Conservation (phyloP, 148 eudicot species). For the Fagopyrum tataricum region DNA sequence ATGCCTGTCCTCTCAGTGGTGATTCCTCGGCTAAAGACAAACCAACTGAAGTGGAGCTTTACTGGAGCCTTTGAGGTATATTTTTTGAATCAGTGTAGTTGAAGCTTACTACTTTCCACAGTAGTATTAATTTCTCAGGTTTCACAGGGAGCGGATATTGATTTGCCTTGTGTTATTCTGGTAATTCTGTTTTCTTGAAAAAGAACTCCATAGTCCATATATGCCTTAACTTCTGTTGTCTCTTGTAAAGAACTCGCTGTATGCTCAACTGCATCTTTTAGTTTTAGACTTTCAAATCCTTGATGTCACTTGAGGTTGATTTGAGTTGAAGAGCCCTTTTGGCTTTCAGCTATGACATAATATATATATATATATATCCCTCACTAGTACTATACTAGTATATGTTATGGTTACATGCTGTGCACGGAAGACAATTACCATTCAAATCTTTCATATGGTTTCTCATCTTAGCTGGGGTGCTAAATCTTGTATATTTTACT, state of each 20-base stretch:
- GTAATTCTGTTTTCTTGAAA: constrained; percentile 19
- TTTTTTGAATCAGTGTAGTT: constrained; percentile 4
- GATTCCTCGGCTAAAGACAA: constrained; percentile 81
- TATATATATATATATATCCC: no score
- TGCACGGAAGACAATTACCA: not conserved
- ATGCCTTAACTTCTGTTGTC: not conserved
- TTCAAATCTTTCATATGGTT: not conserved
- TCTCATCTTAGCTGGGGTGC: not conserved
- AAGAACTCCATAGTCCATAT: not conserved
- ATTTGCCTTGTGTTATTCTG: constrained; percentile 22
- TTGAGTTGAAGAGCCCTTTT: not conserved
- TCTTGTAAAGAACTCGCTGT: no score
- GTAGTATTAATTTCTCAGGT: constrained; percentile 16
- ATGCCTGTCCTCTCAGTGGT: constrained; percentile 97
- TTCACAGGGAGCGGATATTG: constrained; percentile 24
- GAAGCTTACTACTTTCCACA: not conserved
- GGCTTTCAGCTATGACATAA: not conserved
- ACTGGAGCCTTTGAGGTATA: constrained; percentile 96
- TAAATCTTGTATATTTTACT: not conserved
- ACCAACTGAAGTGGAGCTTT: constrained; percentile 86
- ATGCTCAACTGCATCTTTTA: not conserved
- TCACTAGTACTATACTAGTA: no score
- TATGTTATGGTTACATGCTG: no score
- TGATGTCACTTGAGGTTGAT: not conserved
- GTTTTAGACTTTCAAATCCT: not conserved